Percentiles rank a stretch among this genome's conserved stretches.
phyloP scores from a whole-genome alignment of 1,139 yeast species.

The Eremothecium sinecaudum region DNA sequence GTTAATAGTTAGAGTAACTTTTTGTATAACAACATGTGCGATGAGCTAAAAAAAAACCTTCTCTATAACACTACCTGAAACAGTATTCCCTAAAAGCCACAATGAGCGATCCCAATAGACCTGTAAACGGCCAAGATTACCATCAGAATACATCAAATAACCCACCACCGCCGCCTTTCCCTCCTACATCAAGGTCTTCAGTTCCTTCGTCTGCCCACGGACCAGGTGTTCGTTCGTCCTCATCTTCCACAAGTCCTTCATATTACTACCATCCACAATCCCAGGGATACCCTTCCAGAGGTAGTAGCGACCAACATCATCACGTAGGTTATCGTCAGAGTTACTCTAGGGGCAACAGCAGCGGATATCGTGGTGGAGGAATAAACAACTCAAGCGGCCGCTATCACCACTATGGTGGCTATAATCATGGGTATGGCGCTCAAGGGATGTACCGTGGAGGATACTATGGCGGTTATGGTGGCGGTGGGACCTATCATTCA shows the following conservation, averaged over 20 bases:
- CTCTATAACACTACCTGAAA: no score
- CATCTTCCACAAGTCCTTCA: neutral
- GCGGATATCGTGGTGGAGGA: neutral
- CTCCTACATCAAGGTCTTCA: slow-evolving; percentile 1
- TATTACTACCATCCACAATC: slow-evolving; percentile 4
- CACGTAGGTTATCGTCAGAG: neutral
- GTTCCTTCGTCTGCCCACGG: slow-evolving; percentile 3
- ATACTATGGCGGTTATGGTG: neutral
- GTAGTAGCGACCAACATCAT: neutral
- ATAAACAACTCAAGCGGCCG: no score
- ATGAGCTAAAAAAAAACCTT: no score
- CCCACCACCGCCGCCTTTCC: slow-evolving; percentile 4
- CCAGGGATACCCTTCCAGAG: slow-evolving; percentile 1
- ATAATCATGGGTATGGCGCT: no score
- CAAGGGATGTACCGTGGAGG: no score
- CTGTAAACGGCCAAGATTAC: neutral
- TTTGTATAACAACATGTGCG: no score
- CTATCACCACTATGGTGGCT: no score
- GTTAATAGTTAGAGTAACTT: no score
- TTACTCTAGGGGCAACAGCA: neutral
- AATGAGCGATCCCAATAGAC: neutral
- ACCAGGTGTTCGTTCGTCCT: neutral
- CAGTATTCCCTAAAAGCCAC: no score
- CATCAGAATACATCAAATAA: neutral
- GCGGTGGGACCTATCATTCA: neutral